phyloP scores from a whole-genome alignment of 208 protist species.

The Leptomonas seymouri region DNA sequence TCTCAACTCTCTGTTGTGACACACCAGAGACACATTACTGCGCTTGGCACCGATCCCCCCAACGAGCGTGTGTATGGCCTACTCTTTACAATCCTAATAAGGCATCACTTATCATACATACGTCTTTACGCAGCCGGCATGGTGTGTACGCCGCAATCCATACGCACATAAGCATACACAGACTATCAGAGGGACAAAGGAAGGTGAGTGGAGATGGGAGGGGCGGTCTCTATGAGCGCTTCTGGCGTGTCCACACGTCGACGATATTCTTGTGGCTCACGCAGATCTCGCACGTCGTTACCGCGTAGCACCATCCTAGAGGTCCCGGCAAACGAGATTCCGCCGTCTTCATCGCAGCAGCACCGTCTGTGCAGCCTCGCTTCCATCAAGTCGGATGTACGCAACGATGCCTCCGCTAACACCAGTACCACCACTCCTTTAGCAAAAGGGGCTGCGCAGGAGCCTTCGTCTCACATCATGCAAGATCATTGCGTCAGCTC shows the following conservation, averaged over 20 bases:
- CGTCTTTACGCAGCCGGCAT: no score
- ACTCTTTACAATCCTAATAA: no score
- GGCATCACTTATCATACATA: no score
- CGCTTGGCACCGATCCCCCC: not conserved
- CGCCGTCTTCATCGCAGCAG: not conserved
- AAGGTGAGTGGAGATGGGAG: not conserved
- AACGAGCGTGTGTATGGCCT: no score
- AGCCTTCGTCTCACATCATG: conserved; percentile 1
- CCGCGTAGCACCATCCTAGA: not conserved
- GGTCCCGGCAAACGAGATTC: not conserved
- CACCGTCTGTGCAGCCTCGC: not conserved
- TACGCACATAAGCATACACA: no score
- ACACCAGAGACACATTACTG: not conserved
- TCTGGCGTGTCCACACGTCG: not conserved
- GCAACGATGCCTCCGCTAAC: not conserved
- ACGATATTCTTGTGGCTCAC: not conserved
- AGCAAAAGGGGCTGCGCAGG: not conserved
- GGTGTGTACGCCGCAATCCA: no score
- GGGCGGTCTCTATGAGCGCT: not conserved
- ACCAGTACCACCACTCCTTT: not conserved
- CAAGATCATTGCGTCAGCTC: not conserved
- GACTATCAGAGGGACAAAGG: not conserved
- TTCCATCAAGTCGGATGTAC: not conserved
- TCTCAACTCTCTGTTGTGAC: not conserved
- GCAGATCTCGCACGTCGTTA: conserved; percentile 5